Evolutionary conservation across 495 filamentous ascomycete genomes (phyloP), one percentile per base, ranked within the genome.

Genomic region (Letharia columbiana): DNA sequence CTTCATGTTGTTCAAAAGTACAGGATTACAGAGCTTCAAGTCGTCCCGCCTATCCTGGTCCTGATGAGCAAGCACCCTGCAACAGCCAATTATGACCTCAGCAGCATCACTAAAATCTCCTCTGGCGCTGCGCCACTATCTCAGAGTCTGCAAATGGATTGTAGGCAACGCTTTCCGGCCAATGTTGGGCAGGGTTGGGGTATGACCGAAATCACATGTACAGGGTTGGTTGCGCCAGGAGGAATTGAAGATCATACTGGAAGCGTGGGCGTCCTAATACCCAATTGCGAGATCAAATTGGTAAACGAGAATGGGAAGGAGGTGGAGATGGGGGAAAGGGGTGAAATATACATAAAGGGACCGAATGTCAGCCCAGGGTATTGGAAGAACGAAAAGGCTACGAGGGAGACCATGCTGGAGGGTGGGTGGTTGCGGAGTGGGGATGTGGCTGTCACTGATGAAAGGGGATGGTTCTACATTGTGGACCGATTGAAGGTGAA

Each of bases 41-140:
- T 94, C 33, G 92, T 90, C 0, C 94, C 94, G 3, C 94, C 94
- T 0, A 84, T 98, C 1, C 81, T 96, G 1, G 81, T 98, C 1
- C 82, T 89, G 0, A 81, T 98, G 7, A 83, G 84, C 68, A 96
- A 96, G 72, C 82, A 89, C 73, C 90, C 91, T 0, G 72, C 83
- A 4, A 86, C 96, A 12, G 79, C 76, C 42, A 89, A 91, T 69
- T 96, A 93, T 74, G 87, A 98, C 75, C 78, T 98, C 35, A 87
- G 83, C n/a, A 86, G 81, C 28, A 66, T 98, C 12, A 86, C 85
- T 39, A 91, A 92, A 84, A 78, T 96, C 77, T 92, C 89, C 76
- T 93, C 85, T 4, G 94, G 91, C 12, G 94, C 93, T 4, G 94
- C 94, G 5, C 94, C 94, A 0, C 78, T 98, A 41, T 93, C 90